Evolutionary conservation across 345 rosid species (phyloP).

Genomic region (Melastoma malabathricum): DNA sequence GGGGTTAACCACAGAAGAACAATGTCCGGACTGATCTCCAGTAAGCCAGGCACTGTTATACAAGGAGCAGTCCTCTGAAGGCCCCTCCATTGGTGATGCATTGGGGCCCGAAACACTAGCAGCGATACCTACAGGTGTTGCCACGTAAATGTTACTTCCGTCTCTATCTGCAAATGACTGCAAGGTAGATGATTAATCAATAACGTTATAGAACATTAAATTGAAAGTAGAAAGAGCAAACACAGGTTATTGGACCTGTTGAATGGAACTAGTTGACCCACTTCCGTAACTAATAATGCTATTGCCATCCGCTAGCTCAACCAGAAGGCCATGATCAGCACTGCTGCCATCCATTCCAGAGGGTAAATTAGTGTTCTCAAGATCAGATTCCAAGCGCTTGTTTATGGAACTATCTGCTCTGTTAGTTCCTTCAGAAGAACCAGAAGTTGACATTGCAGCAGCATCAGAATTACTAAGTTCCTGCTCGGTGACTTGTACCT

Average conservation of each 20-base stretch:
- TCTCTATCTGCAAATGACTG: slow-evolving; percentile 29
- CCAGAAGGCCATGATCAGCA: slow-evolving; percentile 27
- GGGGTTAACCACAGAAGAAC: slow-evolving; percentile 39
- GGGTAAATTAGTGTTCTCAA: slow-evolving; percentile 36
- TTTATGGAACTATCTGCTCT: slow-evolving; percentile 26
- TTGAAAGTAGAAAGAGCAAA: slow-evolving; percentile 29
- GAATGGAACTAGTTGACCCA: slow-evolving; percentile 34
- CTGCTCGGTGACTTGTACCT: slow-evolving; percentile 43
- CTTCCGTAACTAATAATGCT: slow-evolving; percentile 37
- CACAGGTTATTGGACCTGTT: slow-evolving; percentile 28
- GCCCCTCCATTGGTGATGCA: slow-evolving; percentile 69
- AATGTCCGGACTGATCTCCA: slow-evolving; percentile 48
- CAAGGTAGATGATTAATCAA: slow-evolving; percentile 23
- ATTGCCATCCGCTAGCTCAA: slow-evolving; percentile 43
- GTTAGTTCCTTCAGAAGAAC: slow-evolving; percentile 39
- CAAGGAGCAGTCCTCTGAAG: slow-evolving; percentile 58
- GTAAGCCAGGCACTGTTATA: slow-evolving; percentile 58
- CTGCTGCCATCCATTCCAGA: slow-evolving; percentile 23
- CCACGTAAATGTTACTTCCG: slow-evolving; percentile 28
- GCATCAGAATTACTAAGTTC: slow-evolving; percentile 24
- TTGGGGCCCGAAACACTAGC: slow-evolving; percentile 24
- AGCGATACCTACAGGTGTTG: slow-evolving; percentile 23
- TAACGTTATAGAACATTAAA: slow-evolving; percentile 18
- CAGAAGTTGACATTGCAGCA: slow-evolving; percentile 29
- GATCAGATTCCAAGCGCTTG: slow-evolving; percentile 45